Percentiles rank a stretch among this genome's conserved stretches.
phyloP scores from a whole-genome alignment of 805 yeast species.

The Hanseniaspora thailandica region DNA sequence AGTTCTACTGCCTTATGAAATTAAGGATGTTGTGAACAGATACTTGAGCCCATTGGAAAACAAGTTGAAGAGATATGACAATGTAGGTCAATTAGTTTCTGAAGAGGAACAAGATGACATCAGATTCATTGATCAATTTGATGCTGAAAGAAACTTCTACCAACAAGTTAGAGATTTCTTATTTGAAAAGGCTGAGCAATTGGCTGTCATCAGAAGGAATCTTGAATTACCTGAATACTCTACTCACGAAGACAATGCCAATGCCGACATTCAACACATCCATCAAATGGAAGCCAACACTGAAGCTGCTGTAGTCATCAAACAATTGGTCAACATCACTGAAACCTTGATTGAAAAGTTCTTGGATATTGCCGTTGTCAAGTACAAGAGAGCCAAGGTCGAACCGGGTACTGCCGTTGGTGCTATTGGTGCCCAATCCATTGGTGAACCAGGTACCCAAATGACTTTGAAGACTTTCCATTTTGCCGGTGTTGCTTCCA shows the following conservation, averaged over 20 bases:
- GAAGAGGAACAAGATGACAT: conserved; percentile 38
- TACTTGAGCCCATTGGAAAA: conserved; percentile 52
- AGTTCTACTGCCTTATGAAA: conserved; percentile 61
- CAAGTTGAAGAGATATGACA: conserved; percentile 55
- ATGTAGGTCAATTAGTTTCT: conserved; percentile 46
- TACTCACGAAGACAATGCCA: background rate
- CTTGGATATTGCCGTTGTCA: conserved; percentile 61
- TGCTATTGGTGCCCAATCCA: conserved; percentile 97
- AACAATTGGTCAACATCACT: conserved; percentile 59
- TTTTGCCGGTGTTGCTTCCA: conserved; percentile 98
- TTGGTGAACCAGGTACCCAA: conserved; percentile 99
- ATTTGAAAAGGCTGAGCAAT: conserved; percentile 39
- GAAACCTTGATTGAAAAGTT: conserved; percentile 49
- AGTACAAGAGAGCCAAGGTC: conserved; percentile 80
- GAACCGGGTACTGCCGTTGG: conserved; percentile 99
- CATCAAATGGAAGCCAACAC: conserved; percentile 34
- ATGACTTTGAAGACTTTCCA: conserved; percentile 96
- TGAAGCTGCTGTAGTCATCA: conserved; percentile 37
- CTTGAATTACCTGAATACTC: conserved; percentile 31
- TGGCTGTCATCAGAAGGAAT: conserved; percentile 47
- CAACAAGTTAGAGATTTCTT: conserved; percentile 60
- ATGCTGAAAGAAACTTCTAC: conserved; percentile 80
- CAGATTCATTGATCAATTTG: conserved; percentile 68
- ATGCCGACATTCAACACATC: conserved; percentile 29
- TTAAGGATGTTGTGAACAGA: conserved; percentile 42